Percentiles rank a stretch among this genome's conserved stretches.
Evolutionary conservation across 768 basidiomycete species (phyloP).

Genomic region (Boletus insuetus): DNA sequence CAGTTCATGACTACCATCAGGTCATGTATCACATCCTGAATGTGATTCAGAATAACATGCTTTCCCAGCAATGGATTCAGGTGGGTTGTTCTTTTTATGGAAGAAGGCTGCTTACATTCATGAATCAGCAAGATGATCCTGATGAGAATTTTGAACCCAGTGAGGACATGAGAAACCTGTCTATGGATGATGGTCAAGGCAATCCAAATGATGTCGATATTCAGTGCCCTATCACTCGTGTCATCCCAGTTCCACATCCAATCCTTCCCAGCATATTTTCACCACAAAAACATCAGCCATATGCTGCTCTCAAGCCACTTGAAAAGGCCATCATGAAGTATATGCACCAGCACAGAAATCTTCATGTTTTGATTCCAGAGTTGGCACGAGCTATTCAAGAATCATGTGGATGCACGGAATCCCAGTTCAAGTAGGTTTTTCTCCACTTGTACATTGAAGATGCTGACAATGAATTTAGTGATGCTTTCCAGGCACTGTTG

Average conservation of each 20-base stretch:
- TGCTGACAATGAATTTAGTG: constrained; percentile 8
- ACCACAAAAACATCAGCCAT: constrained; percentile 21
- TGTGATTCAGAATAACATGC: constrained; percentile 16
- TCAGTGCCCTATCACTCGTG: neutral
- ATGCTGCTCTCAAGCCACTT: constrained; percentile 17
- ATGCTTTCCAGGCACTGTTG: constrained; percentile 20
- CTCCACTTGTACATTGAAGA: neutral
- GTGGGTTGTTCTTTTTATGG: constrained; percentile 3
- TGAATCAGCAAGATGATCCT: constrained; percentile 6
- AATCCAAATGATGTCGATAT: neutral
- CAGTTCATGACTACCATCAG: constrained; percentile 20
- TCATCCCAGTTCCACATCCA: neutral
- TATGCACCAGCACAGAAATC: constrained; percentile 3
- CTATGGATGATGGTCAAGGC: neutral
- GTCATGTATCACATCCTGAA: constrained; percentile 26
- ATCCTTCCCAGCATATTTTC: constrained; percentile 17
- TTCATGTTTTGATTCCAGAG: constrained; percentile 9
- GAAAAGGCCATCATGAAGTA: constrained; percentile 19
- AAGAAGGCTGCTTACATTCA: neutral
- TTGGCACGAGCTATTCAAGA: constrained; percentile 12
- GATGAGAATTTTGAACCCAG: neutral
- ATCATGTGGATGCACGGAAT: constrained; percentile 13
- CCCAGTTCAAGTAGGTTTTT: constrained; percentile 22
- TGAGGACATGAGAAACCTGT: neutral
- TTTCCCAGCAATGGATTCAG: constrained; percentile 4